Conservation (phyloP, 2,329 filamentous ascomycete genomes). For the Lasiodiplodia sp. region DNA sequence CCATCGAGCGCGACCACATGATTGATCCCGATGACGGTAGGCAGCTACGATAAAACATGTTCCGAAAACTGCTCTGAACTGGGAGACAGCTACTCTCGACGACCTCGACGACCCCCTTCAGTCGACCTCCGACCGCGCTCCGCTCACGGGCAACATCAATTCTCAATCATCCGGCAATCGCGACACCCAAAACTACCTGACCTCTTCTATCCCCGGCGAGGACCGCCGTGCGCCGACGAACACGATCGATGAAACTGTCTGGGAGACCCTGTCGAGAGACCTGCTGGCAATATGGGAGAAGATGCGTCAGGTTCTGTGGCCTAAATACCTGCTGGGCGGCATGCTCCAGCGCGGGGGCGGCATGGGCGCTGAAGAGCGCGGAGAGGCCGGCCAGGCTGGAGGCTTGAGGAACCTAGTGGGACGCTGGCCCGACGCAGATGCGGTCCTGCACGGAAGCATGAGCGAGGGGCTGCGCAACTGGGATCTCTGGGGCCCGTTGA, state of each 20-base stretch:
- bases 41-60: constrained; percentile 32
- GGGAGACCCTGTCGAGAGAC: constrained; percentile 95
- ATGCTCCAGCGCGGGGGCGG: constrained; percentile 66
- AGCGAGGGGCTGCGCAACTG: constrained; percentile 91
- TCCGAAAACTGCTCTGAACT: constrained; percentile 8
- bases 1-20: constrained; percentile 56
- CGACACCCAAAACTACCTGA: constrained; percentile 82
- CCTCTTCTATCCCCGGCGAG: constrained; percentile 88
- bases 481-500: constrained; percentile 95
- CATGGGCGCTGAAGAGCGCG: constrained; percentile 64
- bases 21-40: constrained; percentile 62
- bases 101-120: constrained; percentile 90
- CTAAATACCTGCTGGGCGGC: constrained; percentile 85
- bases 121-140: constrained; percentile 73
- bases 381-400: constrained; percentile 55
- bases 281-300: constrained; percentile 95
- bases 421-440: constrained; percentile 72
- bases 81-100: constrained; percentile 77
- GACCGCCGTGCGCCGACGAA: constrained; percentile 88
- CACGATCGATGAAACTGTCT: constrained; percentile 96
- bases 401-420: constrained; percentile 64
- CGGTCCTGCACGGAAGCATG: constrained; percentile 74
- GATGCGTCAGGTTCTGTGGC: constrained; percentile 96
- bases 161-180: constrained; percentile 53
- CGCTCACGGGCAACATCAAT: constrained; percentile 85